Conservation (phyloP, 495 filamentous ascomycete species). For the Massariosphaeria phaeospora region DNA sequence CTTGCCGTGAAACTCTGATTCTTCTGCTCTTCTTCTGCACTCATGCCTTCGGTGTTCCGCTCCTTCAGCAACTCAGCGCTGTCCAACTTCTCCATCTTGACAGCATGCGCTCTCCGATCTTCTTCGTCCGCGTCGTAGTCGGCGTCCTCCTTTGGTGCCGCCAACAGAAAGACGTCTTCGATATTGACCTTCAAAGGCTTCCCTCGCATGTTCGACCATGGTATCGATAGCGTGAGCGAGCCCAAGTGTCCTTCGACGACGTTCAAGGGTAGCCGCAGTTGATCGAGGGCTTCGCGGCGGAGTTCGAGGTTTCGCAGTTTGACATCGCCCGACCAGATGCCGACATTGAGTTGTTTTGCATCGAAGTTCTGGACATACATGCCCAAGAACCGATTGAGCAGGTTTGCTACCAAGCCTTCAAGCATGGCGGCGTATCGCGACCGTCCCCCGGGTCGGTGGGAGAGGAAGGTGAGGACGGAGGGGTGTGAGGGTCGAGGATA, state of each 20-base stretch:
- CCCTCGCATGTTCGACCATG: slow-evolving; percentile 91
- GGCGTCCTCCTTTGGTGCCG: slow-evolving; percentile 87
- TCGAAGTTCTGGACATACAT: slow-evolving; percentile 99
- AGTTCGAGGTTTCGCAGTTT: slow-evolving; percentile 87
- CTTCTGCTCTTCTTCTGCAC: slow-evolving; percentile 86
- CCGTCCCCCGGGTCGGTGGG: slow-evolving; percentile 36
- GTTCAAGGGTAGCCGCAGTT: slow-evolving; percentile 90
- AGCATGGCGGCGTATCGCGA: slow-evolving; percentile 52
- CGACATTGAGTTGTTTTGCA: slow-evolving; percentile 89
- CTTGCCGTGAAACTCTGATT: slow-evolving; percentile 96
- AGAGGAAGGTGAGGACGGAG: slow-evolving; percentile 12
- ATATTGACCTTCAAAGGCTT: slow-evolving; percentile 92
- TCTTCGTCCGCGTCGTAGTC: slow-evolving; percentile 93
- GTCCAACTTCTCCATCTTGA: slow-evolving; percentile 97
- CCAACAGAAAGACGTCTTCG: slow-evolving; percentile 91
- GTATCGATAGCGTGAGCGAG: slow-evolving; percentile 81
- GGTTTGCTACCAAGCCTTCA: slow-evolving; percentile 69
- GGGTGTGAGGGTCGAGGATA: background rate
- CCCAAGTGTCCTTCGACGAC: slow-evolving; percentile 94
- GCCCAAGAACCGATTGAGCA: slow-evolving; percentile 97
- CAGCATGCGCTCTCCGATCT: slow-evolving; percentile 66
- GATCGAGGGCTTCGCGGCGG: slow-evolving; percentile 88
- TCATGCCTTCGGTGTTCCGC: slow-evolving; percentile 85
- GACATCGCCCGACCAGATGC: slow-evolving; percentile 97
- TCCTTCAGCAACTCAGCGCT: slow-evolving; percentile 92